Percentiles rank a stretch among this genome's conserved stretches.
Evolutionary conservation across 2,329 filamentous ascomycete species (phyloP).

Genomic region (Aspergillus tanneri): DNA sequence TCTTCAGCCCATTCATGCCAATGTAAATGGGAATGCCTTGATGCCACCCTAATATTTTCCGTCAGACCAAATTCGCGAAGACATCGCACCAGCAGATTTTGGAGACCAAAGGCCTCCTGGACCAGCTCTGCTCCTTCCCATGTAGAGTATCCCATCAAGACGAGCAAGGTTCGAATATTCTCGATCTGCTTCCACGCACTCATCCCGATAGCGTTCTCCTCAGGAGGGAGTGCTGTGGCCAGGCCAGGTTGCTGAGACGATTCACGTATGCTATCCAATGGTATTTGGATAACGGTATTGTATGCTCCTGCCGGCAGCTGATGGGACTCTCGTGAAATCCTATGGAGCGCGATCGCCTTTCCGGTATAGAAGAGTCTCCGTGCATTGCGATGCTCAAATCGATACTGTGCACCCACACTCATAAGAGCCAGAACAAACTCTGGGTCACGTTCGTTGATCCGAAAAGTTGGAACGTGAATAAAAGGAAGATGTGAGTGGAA

Average conservation of each 20-base stretch:
- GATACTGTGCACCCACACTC: constrained; percentile 56
- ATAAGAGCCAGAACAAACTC: constrained; percentile 67
- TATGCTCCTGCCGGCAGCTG: constrained; percentile 10
- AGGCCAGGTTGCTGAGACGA: constrained; percentile 17
- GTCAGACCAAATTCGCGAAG: constrained; percentile 32
- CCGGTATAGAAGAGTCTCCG: constrained; percentile 51
- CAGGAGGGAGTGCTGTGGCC: constrained; percentile 12
- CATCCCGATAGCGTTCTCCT: constrained; percentile 14
- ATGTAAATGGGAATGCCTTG: constrained; percentile 24
- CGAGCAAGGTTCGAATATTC: constrained; percentile 31
- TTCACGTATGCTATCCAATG: constrained; percentile 15
- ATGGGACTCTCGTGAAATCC: constrained; percentile 41
- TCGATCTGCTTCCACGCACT: constrained; percentile 28
- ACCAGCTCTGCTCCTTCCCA: constrained; percentile 35
- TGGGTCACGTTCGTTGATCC: constrained; percentile 62
- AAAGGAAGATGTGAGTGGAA: constrained; percentile 63
- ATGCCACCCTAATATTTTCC: constrained; percentile 24
- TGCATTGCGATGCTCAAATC: constrained; percentile 47
- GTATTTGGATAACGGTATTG: constrained; percentile 22
- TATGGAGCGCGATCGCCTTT: constrained; percentile 64
- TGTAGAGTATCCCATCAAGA: constrained; percentile 34
- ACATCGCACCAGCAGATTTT: constrained; percentile 31
- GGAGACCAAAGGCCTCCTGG: constrained; percentile 34
- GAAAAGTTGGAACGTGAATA: constrained; percentile 66
- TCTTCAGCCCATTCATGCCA: constrained; percentile 41